Evolutionary conservation across 257 asterid genomes (phyloP), one percentile per base, ranked within the genome.

Genomic region (Vinca minor): DNA sequence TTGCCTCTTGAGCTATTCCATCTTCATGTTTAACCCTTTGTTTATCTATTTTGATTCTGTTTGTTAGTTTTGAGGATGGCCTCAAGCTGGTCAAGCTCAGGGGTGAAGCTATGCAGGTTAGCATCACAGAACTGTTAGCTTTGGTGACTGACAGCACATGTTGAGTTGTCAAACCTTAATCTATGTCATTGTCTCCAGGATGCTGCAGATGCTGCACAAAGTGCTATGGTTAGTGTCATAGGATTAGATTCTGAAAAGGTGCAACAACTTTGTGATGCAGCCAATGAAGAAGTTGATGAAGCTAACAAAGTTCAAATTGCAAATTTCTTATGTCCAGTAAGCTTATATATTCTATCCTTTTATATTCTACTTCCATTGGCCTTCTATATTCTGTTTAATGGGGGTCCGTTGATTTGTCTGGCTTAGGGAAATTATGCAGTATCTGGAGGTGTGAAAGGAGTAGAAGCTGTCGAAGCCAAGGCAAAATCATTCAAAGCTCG

Each of bases 31-130:
- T 63, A 29, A 18, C 21, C 23, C 55, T 66, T 5, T 55, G 31
- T 12, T 63, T 32, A 17, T 63, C 49, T 69, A 48, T 63, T 65
- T 29, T 72, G 69, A 29, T 64, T 81, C 38, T 69, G 64, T 45
- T 68, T 59, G 70, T 41, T 78, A 91, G 98, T 79, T 92, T 89
- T 46, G 98, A 93, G 79, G 97, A 93, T 78, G 98, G 98, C 72
- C 86, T 93, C 79, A 87, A 81, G 87, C 88, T 89, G 66, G 98
- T 89, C 75, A 93, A 89, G 82, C 70, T 89, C 13, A 73, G 82
- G 68, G 98, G 95, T 73, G 92, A 86, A 84, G 95, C 98, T 35
- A 91, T 91, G 98, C 96, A 91, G 95, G 95, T 84, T 75, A 44
- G 64, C 36, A n/a, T 56, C 67, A 59, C n/a, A 26, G 4, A 49